These are phyloP conservation scores for Capsicum chinense DNA, from an alignment of 257 asterid genomes.

Conservation along the genomic window DNA sequence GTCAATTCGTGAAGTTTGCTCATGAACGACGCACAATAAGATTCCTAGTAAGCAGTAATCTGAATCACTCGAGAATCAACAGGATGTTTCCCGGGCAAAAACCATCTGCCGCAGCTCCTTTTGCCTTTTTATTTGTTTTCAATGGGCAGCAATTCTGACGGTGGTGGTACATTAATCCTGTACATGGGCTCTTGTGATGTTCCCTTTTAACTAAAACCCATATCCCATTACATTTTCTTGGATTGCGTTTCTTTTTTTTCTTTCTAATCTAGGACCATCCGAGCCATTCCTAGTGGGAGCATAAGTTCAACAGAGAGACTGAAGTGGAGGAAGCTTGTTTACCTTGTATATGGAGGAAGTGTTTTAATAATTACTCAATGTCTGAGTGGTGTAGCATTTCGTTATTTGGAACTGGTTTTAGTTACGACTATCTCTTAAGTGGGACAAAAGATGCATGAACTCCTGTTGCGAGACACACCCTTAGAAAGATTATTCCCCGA, in stretches of 20 bases:
- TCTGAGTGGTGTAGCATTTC: slow-evolving; percentile 1
- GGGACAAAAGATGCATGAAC: slow-evolving; percentile 7
- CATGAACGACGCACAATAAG: background rate
- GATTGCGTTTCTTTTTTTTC: background rate
- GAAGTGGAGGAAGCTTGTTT: slow-evolving; percentile 20
- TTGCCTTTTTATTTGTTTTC: background rate
- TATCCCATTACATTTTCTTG: background rate
- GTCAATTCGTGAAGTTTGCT: slow-evolving; percentile 7
- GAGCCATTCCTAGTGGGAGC: background rate
- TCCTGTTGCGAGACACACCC: background rate
- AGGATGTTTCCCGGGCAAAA: background rate
- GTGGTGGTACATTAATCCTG: slow-evolving; percentile 20
- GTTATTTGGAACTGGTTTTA: background rate
- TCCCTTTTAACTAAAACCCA: background rate
- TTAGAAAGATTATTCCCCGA: background rate
- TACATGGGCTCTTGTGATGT: slow-evolving; percentile 8
- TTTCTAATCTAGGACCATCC: slow-evolving; percentile 8
- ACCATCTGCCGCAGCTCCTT: background rate
- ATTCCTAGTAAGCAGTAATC: background rate
- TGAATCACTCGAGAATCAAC: background rate
- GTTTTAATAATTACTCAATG: slow-evolving; percentile 9
- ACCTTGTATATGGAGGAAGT: background rate
- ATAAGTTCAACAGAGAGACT: background rate
- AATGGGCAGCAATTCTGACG: background rate
- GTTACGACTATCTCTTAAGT: background rate